These are phyloP conservation scores for Gracilaria caudata DNA, from an alignment of 23 red algal species.

Conservation along the genomic window DNA sequence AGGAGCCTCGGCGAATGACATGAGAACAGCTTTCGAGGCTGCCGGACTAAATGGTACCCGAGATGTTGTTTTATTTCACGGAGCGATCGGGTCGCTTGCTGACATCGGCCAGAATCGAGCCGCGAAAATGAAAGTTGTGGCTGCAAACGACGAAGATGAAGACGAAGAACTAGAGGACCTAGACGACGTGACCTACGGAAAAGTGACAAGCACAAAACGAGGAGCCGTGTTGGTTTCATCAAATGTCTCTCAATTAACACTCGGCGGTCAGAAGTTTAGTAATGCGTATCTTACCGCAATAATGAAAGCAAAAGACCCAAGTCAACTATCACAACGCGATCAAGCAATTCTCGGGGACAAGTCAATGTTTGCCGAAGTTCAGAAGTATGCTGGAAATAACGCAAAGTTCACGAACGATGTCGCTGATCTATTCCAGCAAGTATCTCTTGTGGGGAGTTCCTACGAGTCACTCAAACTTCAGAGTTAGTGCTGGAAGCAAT, in stretches of 20 bases:
- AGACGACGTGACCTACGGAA: constrained; percentile 83
- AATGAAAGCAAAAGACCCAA: constrained; percentile 49
- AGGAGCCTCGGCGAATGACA: constrained; percentile 50
- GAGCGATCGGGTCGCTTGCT: constrained; percentile 72
- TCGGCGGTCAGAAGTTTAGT: constrained; percentile 88
- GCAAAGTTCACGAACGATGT: constrained; percentile 83
- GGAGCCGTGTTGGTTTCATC: constrained; percentile 87
- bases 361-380: constrained; percentile 42
- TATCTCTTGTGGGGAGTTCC: constrained; percentile 79
- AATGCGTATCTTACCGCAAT: constrained; percentile 82
- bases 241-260: constrained; percentile 79
- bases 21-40: constrained; percentile 40
- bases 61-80: constrained; percentile 77
- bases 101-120: constrained; percentile 61
- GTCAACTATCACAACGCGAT: constrained; percentile 70
- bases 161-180: constrained; percentile 56
- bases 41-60: constrained; percentile 65
- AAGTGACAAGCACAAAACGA: constrained; percentile 66
- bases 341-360: constrained; percentile 73
- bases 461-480: constrained; percentile 75
- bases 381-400: constrained; percentile 85
- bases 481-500: not conserved
- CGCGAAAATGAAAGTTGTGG: constrained; percentile 45
- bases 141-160: constrained; percentile 38
- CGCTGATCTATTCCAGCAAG: constrained; percentile 80